Evolutionary conservation across 2,329 filamentous ascomycete species (phyloP).

Genomic region (Colletotrichum spinosum): DNA sequence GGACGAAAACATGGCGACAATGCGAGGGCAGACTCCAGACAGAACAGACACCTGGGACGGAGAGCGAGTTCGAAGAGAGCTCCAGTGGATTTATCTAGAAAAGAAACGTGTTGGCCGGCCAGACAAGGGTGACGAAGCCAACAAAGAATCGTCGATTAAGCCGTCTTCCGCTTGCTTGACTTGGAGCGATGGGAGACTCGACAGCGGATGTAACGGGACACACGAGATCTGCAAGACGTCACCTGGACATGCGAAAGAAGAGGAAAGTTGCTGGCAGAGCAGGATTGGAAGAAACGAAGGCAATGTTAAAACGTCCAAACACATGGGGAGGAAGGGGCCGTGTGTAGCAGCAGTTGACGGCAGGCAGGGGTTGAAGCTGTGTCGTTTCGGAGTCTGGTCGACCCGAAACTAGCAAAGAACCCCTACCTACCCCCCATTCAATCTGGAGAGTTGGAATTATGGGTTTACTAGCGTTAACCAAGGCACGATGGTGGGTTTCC

Average conservation of each 20-base stretch:
- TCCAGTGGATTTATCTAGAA: neutral
- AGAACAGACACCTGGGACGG: neutral
- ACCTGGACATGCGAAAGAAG: neutral
- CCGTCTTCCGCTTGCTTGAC: no score
- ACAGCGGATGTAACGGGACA: neutral
- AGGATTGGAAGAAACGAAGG: conserved; percentile 30
- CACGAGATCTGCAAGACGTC: neutral
- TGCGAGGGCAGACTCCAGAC: no score
- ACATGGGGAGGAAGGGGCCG: neutral
- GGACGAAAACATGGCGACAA: conserved; percentile 49
- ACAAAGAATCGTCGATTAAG: no score
- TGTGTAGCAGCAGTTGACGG: neutral
- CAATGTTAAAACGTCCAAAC: neutral
- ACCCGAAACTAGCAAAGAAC: conserved; percentile 32
- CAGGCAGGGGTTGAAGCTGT: conserved; percentile 20
- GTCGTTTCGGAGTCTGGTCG: conserved; percentile 32
- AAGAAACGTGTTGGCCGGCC: neutral
- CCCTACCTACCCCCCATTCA: conserved; percentile 9
- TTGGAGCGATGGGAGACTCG: neutral
- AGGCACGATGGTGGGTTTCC: no score
- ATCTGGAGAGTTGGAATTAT: neutral
- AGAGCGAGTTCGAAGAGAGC: neutral
- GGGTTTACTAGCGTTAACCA: no score
- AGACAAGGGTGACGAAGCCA: no score
- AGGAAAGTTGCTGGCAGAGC: neutral